Evolutionary conservation across 2,329 filamentous ascomycete genomes (phyloP), one percentile per base, ranked within the genome.

Genomic region (Penicillium corylophilum): DNA sequence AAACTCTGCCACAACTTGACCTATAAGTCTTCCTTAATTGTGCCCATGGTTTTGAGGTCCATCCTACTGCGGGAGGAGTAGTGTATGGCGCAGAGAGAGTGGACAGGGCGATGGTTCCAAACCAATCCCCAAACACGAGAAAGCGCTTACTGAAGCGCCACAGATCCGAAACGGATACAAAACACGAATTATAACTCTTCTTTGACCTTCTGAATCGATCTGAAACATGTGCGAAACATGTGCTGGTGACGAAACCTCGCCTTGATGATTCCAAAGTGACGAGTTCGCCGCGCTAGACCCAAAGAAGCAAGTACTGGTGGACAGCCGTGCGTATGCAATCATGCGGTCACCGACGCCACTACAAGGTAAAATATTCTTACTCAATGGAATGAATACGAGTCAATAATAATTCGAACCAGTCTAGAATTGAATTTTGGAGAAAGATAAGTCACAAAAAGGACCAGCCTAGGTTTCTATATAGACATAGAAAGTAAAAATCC

Each of bases 111-210:
- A 7, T 2, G 5, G 26, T 28, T 9, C 12, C 26, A 8, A 28
- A 8, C 8, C 7, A 3, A 28, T 39, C 13, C 29, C 7, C 18
- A 18, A 8, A 20, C 33, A 18, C 16, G 15, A 15, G 29, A 13
- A 28, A 28, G 26, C 26, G 8, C 26, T 10, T 16, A 24, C 28
- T 40, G 10, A 53, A 74, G 3, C 72, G 69, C 0, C 64, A 64
- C 0, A 3, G n/a, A 15, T 24, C 22, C 26, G 20, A 23, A 23
- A n/a, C 35, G 15, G 23, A 23, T 10, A 40, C 18, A 16, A 16
- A 4, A 7, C 5, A n/a, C 16, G 31, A 33, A 33, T 16, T 5
- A 15, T 5, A 13, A 5, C 13, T 28, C 12, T 29, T 29, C 6
- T 16, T 35, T 16, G 31, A 35, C 15, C 5, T n/a, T n/a, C 15